Conservation (phyloP, 176 grass and related monocot genomes). For the Rhynchospora pubera region DNA sequence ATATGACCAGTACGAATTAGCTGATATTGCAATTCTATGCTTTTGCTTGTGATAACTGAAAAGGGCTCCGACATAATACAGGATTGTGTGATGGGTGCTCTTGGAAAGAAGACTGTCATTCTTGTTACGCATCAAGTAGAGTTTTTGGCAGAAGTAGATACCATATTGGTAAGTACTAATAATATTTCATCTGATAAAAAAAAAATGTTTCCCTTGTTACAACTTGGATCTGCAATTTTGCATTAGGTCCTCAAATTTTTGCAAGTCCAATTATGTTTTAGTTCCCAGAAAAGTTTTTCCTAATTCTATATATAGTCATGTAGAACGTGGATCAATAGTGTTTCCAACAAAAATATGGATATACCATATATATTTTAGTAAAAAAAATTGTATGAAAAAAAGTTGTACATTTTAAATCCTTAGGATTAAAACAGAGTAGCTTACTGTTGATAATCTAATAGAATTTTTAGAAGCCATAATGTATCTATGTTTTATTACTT, state of each 20-base stretch:
- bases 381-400: not conserved
- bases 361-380: not conserved
- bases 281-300: no score
- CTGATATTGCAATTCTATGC: not conserved
- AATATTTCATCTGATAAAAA: no score
- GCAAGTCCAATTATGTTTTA: no score
- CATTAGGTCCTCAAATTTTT: no score
- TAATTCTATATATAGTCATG: no score
- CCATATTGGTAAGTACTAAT: slow-evolving; percentile 51
- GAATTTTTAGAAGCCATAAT: not conserved
- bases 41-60: not conserved
- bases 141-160: slow-evolving; percentile 57
- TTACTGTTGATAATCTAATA: not conserved
- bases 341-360: not conserved
- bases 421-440: not conserved
- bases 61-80: slow-evolving; percentile 18
- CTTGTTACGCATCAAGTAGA: slow-evolving; percentile 96
- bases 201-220: no score
- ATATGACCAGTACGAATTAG: not conserved
- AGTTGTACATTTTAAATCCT: not conserved
- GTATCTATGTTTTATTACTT: not conserved
- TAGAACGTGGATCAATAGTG: no score
- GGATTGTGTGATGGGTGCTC: slow-evolving; percentile 94
- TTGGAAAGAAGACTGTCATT: slow-evolving; percentile 71
- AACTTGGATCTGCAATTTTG: no score